These are phyloP conservation scores for Penicillium sp. DNA, from an alignment of 2,329 filamentous ascomycete genomes.

Conservation along the genomic window DNA sequence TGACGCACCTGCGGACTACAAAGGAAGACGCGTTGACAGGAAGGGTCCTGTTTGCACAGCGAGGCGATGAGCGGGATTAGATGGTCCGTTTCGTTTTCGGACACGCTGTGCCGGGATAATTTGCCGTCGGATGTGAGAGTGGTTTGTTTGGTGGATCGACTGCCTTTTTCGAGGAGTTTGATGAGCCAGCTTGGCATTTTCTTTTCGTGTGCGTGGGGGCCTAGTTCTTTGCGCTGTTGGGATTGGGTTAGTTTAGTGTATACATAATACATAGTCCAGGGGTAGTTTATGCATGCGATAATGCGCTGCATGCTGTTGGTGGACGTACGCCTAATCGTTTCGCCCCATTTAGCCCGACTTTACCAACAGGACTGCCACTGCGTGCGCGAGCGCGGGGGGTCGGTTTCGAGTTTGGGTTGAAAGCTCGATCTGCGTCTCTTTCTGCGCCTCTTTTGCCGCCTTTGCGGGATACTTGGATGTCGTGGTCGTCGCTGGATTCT, in stretches of 20 bases:
- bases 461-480: slow-evolving; percentile 6
- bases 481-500: slow-evolving; percentile 8
- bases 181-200: slow-evolving; percentile 74
- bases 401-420: too few species aligned
- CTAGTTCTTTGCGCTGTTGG: slow-evolving; percentile 63
- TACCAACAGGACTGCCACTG: slow-evolving; percentile 20
- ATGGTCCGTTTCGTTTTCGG: slow-evolving; percentile 55
- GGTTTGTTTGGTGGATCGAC: slow-evolving; percentile 61
- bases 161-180: slow-evolving; percentile 63
- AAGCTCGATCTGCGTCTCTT: slow-evolving; percentile 19
- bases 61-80: slow-evolving; percentile 66
- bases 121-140: slow-evolving; percentile 50
- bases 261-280: too few species aligned
- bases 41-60: slow-evolving; percentile 66
- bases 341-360: slow-evolving; percentile 20
- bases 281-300: too few species aligned
- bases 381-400: too few species aligned
- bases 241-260: too few species aligned
- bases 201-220: slow-evolving; percentile 72
- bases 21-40: slow-evolving; percentile 73
- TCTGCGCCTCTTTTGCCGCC: slow-evolving; percentile 19
- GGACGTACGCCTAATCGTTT: slow-evolving; percentile 39
- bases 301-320: too few species aligned
- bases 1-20: slow-evolving; percentile 78
- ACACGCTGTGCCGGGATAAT: slow-evolving; percentile 44